These are phyloP conservation scores for Desmodesmus armatus DNA, from an alignment of 139 green algal genomes.

Conservation along the genomic window DNA sequence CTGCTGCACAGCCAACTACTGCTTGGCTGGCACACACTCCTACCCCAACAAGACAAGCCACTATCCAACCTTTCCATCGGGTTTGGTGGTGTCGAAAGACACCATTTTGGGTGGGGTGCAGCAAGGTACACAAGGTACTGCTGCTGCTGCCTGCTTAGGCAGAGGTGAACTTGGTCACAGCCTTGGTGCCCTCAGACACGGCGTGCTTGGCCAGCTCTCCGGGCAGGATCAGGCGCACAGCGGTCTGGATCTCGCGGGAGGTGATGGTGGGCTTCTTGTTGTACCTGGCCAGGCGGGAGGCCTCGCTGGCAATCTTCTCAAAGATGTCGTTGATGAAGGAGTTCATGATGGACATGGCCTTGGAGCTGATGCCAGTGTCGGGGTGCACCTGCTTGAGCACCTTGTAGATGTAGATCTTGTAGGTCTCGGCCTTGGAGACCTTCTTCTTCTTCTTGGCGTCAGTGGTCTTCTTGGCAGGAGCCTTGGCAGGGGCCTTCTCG, in stretches of 20 bases:
- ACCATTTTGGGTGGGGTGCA: slow-evolving; percentile 33
- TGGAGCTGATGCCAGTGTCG: slow-evolving; percentile 95
- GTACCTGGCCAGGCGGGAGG: slow-evolving; percentile 75
- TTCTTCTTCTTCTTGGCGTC: slow-evolving; percentile 64
- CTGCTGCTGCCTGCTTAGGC: background rate
- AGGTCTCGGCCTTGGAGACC: slow-evolving; percentile 69
- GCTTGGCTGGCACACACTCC: background rate
- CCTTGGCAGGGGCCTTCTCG: slow-evolving; percentile 67
- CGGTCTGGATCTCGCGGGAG: slow-evolving; percentile 88
- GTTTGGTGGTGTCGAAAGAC: slow-evolving; percentile 67
- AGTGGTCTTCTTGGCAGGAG: slow-evolving; percentile 55
- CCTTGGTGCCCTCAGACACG: slow-evolving; percentile 91
- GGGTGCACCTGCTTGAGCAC: slow-evolving; percentile 96
- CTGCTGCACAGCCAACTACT: background rate
- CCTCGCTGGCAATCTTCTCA: slow-evolving; percentile 91
- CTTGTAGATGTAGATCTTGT: slow-evolving; percentile 88
- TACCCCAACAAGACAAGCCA: background rate
- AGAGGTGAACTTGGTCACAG: slow-evolving; percentile 90
- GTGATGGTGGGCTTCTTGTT: slow-evolving; percentile 94
- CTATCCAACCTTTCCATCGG: background rate
- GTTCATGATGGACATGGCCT: slow-evolving; percentile 99
- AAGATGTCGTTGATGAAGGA: slow-evolving; percentile 96
- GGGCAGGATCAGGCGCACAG: slow-evolving; percentile 86
- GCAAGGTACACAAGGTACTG: slow-evolving; percentile 7
- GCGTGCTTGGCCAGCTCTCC: no score